These are phyloP conservation scores for Clathrospora elynae DNA, from an alignment of 2,329 filamentous ascomycete species.

Conservation along the genomic window DNA sequence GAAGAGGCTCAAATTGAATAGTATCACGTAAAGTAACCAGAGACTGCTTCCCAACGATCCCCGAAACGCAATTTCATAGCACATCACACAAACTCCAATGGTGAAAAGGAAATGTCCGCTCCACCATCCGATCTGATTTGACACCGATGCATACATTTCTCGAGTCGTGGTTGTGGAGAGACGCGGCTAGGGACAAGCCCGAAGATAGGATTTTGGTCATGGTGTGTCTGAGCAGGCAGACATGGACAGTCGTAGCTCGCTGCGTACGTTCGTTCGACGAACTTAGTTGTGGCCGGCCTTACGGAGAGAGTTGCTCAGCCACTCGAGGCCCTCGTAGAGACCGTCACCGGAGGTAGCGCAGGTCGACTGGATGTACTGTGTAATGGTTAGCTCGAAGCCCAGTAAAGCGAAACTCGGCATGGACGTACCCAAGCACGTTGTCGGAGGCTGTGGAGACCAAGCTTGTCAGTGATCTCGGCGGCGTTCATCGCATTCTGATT, in stretches of 20 bases:
- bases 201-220: slow-evolving; percentile 31
- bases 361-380: slow-evolving; percentile 96
- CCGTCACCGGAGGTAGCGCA: slow-evolving; percentile 98
- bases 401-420: slow-evolving; percentile 36
- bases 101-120: slow-evolving; percentile 43
- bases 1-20: slow-evolving; percentile 48
- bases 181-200: slow-evolving; percentile 22
- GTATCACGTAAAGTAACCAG: slow-evolving; percentile 46
- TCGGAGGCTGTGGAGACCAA: slow-evolving; percentile 98
- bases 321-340: slow-evolving; percentile 96
- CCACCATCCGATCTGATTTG: slow-evolving; percentile 46
- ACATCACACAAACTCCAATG: slow-evolving; percentile 47
- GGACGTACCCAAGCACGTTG: slow-evolving; percentile 95
- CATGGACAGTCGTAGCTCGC: slow-evolving; percentile 38
- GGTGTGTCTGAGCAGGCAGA: slow-evolving; percentile 35
- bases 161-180: slow-evolving; percentile 26
- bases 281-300: slow-evolving; percentile 58
- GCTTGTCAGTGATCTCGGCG: slow-evolving; percentile 99
- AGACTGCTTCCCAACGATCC: slow-evolving; percentile 45
- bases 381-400: slow-evolving; percentile 27
- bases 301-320: slow-evolving; percentile 61
- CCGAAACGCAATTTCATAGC: slow-evolving; percentile 43
- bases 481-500: slow-evolving; percentile 97
- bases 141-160: slow-evolving; percentile 44
- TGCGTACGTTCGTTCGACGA: slow-evolving; percentile 22